Evolutionary conservation across 106 monocot species (phyloP), one percentile per base, ranked within the genome.

Genomic region (Cymbidium sinense): DNA sequence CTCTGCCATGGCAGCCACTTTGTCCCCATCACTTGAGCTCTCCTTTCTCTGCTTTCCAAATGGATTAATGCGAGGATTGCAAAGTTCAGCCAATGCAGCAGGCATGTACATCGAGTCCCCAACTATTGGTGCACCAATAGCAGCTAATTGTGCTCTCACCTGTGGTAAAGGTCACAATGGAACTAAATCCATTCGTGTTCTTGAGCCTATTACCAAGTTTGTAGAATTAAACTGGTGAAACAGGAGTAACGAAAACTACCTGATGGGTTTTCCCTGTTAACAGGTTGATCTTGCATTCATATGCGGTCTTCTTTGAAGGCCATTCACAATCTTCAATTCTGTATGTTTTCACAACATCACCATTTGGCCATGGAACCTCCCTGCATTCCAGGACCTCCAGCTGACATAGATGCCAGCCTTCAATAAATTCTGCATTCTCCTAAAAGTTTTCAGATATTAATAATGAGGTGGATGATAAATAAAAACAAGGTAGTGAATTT

Each of bases 211-310:
- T 41, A 9, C 41, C 5, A 41, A 41, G 41, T 41, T 41, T 6
- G 36, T 36, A 5, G 36, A 36, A 36, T 36, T 2, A 9, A 41
- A 9, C 5, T 41, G 8, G 41, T 9, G 41, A 74, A 75, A 52
- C 21, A 71, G 52, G 28, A 74, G 37, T n/a, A 29, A 73, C 2
- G 1, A 55, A 47, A 35, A n/a, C 10, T 82, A 98, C 96, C 96
- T 98, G 96, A 87, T 99, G 98, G 78, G 98, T 99, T 87, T 94
- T 99, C 50, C 98, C 98, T 31, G 98, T 99, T 78, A 99, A 80
- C 29, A 99, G 87, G 70, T 94, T 94, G 76, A 99, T 89, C 83
- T 86, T 88, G 62, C 98, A 99, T 70, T 99, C 98, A 83, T 92
- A 99, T 7, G 98, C 98, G 54, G 81, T 74, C 23, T 85, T 79